phyloP scores from a whole-genome alignment of 176 grass and related monocot species.

The Ampelocalamus luodianensis region DNA sequence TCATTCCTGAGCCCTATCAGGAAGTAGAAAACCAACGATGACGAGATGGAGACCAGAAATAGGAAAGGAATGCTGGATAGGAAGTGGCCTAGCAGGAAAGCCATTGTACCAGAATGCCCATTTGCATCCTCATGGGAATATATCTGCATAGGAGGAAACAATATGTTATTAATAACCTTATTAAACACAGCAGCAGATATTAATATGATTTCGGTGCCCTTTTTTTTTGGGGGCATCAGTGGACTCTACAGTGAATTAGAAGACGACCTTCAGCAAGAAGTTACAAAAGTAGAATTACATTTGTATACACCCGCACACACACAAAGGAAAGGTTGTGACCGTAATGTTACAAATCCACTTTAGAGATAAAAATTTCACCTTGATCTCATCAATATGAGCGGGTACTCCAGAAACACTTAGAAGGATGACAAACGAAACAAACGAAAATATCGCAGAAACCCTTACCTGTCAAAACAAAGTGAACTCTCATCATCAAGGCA shows the following conservation, averaged over 20 bases:
- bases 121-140: slow-evolving; percentile 83
- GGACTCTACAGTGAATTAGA: neutral
- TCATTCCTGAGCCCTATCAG: slow-evolving; percentile 82
- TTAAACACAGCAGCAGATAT: neutral
- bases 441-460: slow-evolving; percentile 81
- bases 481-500: neutral
- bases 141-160: slow-evolving; percentile 55
- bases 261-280: neutral
- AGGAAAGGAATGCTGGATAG: slow-evolving; percentile 85
- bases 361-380: slow-evolving; percentile 48
- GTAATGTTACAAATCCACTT: neutral
- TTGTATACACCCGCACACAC: neutral
- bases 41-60: slow-evolving; percentile 79
- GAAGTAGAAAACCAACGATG: slow-evolving; percentile 87
- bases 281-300: neutral
- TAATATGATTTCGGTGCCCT: neutral
- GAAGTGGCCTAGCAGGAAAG: slow-evolving; percentile 80
- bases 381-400: slow-evolving; percentile 84
- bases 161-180: neutral
- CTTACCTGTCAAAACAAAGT: slow-evolving; percentile 62
- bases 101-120: slow-evolving; percentile 67
- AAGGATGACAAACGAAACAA: slow-evolving; percentile 82
- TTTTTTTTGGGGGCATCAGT: neutral
- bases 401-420: slow-evolving; percentile 92
- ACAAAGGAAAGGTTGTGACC: neutral